Evolutionary conservation across 2,329 filamentous ascomycete species (phyloP), one percentile per base, ranked within the genome.

Genomic region (Fonsecaea monophora): DNA sequence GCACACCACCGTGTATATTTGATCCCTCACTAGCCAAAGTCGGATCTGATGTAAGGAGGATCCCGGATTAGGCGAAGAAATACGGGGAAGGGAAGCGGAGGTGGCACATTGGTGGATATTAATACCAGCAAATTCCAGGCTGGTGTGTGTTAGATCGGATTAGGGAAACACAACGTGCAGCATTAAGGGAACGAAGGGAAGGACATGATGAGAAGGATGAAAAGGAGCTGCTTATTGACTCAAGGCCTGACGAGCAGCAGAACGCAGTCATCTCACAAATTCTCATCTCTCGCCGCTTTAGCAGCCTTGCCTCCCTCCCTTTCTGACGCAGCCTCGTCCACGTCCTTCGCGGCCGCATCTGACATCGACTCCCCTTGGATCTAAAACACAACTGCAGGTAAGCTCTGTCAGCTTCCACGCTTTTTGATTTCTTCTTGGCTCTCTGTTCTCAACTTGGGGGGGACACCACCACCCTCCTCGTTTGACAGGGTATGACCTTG

Each of bases 1-100:
- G 40, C 8, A 3, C 15, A 42, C 13, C 45, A 50, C 45, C 10
- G 21, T 8, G 13, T 3, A 12, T 10, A 3, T 10, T 5, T 10
- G 7, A 25, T 25, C 18, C 45, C 45, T 21, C 3, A 21, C 45
- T 50, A 25, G 18, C 45, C 45, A 9, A 21, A 50, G 45, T 5
- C 25, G 45, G 45, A 50, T 50, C 45, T 50, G 45, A 25, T 50
- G 45, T 50, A 21, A 50, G n/a, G 45, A 25, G 45, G 45, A 50
- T 50, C 45, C 45, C 3, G 12, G 18, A 50, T 50, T 50, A 25
- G 45, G 25, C 45, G 45, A 50, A 10, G 18, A 12, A 45, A 50
- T 50, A 50, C 45, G 45, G 45, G 45, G 18, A 3, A 21, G 42
- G n/a, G 42, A 8, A 18, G 42, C 21, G 42, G n/a, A 48, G 42